Percentiles rank a stretch among this genome's conserved stretches.
These are phyloP conservation scores for Microcos paniculata DNA, from an alignment of 345 rosid species.

Conservation along the genomic window DNA sequence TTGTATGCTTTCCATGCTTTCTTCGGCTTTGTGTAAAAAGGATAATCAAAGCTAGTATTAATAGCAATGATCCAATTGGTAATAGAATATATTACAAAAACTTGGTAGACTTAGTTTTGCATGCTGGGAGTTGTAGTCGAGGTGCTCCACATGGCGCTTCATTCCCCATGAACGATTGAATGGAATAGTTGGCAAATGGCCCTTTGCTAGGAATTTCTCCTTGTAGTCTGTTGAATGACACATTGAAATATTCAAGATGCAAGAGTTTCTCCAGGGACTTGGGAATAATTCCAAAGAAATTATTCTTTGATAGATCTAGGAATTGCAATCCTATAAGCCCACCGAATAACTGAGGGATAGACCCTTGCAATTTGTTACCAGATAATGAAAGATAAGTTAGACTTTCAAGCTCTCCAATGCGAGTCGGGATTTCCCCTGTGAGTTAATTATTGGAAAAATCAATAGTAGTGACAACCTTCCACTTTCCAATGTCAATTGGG, in stretches of 20 bases:
- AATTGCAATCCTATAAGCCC: constrained; percentile 4
- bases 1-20: too few species aligned
- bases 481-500: constrained; percentile 8
- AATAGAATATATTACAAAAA: not conserved
- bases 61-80: too few species aligned
- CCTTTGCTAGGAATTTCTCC: constrained; percentile 21
- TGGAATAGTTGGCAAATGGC: constrained; percentile 16
- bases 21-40: not conserved
- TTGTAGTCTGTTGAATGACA: constrained; percentile 14
- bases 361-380: constrained; percentile 9
- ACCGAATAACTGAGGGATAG: constrained; percentile 23
- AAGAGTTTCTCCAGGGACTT: constrained; percentile 11
- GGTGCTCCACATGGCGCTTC: constrained; percentile 1
- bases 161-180: constrained; percentile 7
- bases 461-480: not conserved
- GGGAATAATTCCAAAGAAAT: constrained; percentile 22
- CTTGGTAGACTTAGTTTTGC: not conserved
- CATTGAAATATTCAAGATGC: constrained; percentile 1
- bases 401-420: not conserved
- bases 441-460: constrained; percentile 18
- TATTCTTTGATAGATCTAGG: constrained; percentile 20
- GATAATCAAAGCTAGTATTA: not conserved
- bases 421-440: constrained; percentile 8
- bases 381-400: constrained; percentile 4
- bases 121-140: constrained; percentile 2